Conservation (phyloP, 352 stramenopile species). For the Phytophthora pluvialis region DNA sequence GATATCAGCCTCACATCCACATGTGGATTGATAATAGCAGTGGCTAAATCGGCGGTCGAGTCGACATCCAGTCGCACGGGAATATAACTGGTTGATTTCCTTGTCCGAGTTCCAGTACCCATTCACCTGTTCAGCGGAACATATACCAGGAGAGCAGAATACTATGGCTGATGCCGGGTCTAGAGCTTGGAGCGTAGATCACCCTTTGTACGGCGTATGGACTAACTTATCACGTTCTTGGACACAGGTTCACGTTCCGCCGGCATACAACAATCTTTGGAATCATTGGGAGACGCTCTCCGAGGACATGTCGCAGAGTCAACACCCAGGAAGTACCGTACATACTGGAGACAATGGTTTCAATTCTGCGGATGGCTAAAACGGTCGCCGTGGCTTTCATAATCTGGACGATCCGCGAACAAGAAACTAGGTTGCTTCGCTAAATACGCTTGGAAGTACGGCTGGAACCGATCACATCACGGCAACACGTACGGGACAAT, state of each 20-base stretch:
- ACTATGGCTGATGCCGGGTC: background rate
- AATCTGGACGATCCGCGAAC: background rate
- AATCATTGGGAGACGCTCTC: conserved; percentile 8
- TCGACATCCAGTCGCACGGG: background rate
- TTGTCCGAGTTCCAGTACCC: background rate
- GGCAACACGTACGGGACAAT: conserved; percentile 30
- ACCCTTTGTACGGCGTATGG: background rate
- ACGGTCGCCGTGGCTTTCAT: conserved; percentile 6
- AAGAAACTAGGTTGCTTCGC: conserved; percentile 25
- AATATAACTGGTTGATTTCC: background rate
- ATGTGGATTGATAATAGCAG: background rate
- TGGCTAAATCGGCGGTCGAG: background rate
- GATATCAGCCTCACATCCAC: background rate
- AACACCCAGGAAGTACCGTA: conserved; percentile 9
- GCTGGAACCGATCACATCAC: conserved; percentile 6
- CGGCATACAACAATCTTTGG: conserved; percentile 23
- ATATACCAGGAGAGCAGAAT: background rate
- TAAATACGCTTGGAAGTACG: conserved; percentile 19
- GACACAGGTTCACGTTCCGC: conserved; percentile 14
- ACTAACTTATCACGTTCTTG: background rate
- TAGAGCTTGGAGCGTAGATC: background rate
- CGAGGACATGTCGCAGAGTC: background rate
- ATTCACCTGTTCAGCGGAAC: background rate
- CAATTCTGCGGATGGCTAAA: background rate
- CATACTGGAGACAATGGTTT: conserved; percentile 12